These are phyloP conservation scores for Diaporthe batatas DNA, from an alignment of 2,329 filamentous ascomycete species.

Conservation along the genomic window DNA sequence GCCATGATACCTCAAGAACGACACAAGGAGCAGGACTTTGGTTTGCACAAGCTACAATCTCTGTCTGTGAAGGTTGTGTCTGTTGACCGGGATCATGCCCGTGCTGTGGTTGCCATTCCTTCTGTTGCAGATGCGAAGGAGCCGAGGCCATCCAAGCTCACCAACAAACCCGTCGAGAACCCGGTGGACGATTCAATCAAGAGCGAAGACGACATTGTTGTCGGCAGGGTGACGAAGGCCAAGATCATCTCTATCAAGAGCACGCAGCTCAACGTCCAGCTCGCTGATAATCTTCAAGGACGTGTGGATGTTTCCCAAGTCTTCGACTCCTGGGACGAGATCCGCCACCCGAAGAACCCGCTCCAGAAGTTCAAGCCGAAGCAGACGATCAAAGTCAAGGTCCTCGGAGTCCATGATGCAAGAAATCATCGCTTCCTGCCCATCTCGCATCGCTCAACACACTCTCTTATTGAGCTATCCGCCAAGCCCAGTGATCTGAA, in stretches of 20 bases:
- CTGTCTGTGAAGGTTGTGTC: slow-evolving; percentile 79
- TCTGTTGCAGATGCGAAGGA: slow-evolving; percentile 61
- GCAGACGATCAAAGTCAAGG: slow-evolving; percentile 78
- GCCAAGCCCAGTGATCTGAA: slow-evolving; percentile 79
- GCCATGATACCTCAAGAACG: slow-evolving; percentile 80
- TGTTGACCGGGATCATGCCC: slow-evolving; percentile 76
- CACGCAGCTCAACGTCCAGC: slow-evolving; percentile 91
- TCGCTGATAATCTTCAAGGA: slow-evolving; percentile 91
- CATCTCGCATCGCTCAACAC: slow-evolving; percentile 85
- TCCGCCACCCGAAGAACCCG: slow-evolving; percentile 84
- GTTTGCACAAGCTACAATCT: slow-evolving; percentile 81
- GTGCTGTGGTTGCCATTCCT: slow-evolving; percentile 72
- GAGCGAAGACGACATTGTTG: slow-evolving; percentile 77
- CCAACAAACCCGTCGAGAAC: slow-evolving; percentile 57
- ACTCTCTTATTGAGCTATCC: slow-evolving; percentile 89
- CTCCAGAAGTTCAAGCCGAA: slow-evolving; percentile 80
- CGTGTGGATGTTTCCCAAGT: slow-evolving; percentile 92
- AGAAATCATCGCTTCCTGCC: slow-evolving; percentile 92
- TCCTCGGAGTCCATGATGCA: slow-evolving; percentile 90
- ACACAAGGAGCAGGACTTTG: slow-evolving; percentile 78
- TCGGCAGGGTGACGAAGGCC: slow-evolving; percentile 82
- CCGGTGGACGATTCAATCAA: slow-evolving; percentile 73
- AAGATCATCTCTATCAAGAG: slow-evolving; percentile 87
- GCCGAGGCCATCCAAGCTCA: slow-evolving; percentile 53
- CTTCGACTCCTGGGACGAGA: slow-evolving; percentile 90